Evolutionary conservation across 768 basidiomycete genomes (phyloP).

Genomic region (Kwoniella shandongensis): DNA sequence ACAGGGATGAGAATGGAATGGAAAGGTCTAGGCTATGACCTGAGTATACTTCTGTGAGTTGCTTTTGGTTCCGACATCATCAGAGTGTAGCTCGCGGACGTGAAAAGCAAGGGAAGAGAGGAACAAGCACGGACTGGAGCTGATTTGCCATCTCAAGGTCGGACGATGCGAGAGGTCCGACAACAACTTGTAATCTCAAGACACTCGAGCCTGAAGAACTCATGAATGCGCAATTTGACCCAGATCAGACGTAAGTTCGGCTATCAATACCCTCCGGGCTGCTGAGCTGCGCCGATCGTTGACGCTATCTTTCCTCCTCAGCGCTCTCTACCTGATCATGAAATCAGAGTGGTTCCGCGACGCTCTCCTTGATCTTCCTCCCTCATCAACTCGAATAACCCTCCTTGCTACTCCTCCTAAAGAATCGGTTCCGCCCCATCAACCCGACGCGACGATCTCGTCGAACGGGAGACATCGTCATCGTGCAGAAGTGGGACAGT

Average conservation of each 20-base stretch:
- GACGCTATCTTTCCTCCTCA: slow-evolving; percentile 37
- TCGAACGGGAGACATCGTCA: slow-evolving; percentile 33
- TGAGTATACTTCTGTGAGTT: slow-evolving; percentile 75
- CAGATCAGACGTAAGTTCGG: slow-evolving; percentile 61
- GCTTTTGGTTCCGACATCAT: slow-evolving; percentile 1
- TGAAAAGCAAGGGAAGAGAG: background rate
- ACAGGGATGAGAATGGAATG: slow-evolving; percentile 87
- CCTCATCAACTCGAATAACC: slow-evolving; percentile 79
- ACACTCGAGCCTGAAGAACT: slow-evolving; percentile 81
- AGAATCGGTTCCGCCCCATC: slow-evolving; percentile 8
- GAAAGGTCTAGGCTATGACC: slow-evolving; percentile 70
- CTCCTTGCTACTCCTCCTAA: slow-evolving; percentile 71
- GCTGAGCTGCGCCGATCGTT: background rate
- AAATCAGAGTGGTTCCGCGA: slow-evolving; percentile 96
- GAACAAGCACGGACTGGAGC: no score
- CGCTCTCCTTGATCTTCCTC: slow-evolving; percentile 84
- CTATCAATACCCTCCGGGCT: background rate
- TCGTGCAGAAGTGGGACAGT: slow-evolving; percentile 60
- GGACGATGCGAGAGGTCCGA: slow-evolving; percentile 49
- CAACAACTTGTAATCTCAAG: slow-evolving; percentile 48
- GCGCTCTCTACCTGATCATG: slow-evolving; percentile 78
- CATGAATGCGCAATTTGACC: slow-evolving; percentile 75
- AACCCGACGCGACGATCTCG: slow-evolving; percentile 24
- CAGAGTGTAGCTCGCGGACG: background rate
- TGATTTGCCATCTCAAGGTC: no score